Evolutionary conservation across 805 yeast genomes (phyloP).

Genomic region (Sugiyamaella qingdaonensis): DNA sequence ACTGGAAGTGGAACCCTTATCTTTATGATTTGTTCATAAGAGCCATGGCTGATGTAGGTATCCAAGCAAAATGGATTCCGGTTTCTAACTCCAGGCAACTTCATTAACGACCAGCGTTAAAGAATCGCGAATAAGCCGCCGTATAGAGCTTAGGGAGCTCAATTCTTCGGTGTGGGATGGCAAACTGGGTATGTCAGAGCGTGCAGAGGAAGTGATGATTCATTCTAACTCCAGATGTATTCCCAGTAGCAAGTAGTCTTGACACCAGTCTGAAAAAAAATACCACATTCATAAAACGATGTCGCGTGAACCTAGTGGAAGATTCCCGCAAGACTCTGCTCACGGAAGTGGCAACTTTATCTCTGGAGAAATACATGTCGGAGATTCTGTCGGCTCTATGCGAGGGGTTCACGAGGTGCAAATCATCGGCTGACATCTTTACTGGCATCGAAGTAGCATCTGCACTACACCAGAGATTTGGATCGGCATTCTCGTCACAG

Average conservation of each 20-base stretch:
- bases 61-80: background rate
- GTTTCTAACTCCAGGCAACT: background rate
- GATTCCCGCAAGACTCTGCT: constrained; percentile 48
- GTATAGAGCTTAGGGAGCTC: constrained; percentile 34
- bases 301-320: constrained; percentile 52
- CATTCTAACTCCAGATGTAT: constrained; percentile 16
- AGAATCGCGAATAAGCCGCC: constrained; percentile 13
- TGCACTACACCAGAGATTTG: constrained; percentile 74
- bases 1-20: background rate
- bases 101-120: background rate
- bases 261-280: constrained; percentile 82
- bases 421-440: constrained; percentile 51
- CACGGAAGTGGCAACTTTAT: constrained; percentile 57
- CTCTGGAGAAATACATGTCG: constrained; percentile 68
- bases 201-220: background rate
- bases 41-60: constrained; percentile 3
- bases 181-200: constrained; percentile 30
- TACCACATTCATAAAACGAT: constrained; percentile 67
- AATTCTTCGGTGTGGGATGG: constrained; percentile 56
- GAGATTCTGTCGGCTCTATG: constrained; percentile 61
- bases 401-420: constrained; percentile 56
- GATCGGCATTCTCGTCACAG: constrained; percentile 46
- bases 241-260: constrained; percentile 12
- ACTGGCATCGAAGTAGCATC: constrained; percentile 67
- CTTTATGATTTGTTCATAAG: constrained; percentile 1